These are phyloP conservation scores for Basidioascus undulatus DNA, from an alignment of 768 basidiomycete species.

Conservation along the genomic window DNA sequence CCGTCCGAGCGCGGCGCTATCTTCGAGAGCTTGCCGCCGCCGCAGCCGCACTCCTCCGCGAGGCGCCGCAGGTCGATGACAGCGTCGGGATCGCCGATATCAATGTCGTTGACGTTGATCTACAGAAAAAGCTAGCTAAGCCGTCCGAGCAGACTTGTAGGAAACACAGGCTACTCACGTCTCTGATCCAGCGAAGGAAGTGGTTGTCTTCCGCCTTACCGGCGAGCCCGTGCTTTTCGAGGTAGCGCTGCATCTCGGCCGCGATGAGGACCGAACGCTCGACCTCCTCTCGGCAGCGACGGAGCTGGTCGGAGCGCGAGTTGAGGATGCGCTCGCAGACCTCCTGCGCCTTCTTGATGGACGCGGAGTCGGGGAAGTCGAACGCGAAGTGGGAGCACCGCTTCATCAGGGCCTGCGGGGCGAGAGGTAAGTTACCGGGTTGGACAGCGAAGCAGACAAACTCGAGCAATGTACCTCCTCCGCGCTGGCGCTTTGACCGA, in stretches of 20 bases:
- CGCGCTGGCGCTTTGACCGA: constrained; percentile 46
- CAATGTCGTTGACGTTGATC: constrained; percentile 8
- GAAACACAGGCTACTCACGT: no score
- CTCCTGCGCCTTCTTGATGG: no score
- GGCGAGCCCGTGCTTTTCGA: constrained; percentile 28
- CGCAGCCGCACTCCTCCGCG: constrained; percentile 10
- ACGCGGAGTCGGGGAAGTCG: constrained; percentile 48
- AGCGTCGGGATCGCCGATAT: constrained; percentile 13
- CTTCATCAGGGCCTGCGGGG: constrained; percentile 59
- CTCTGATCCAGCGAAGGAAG: constrained; percentile 1
- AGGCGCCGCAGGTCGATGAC: constrained; percentile 10
- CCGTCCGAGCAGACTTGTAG: no score
- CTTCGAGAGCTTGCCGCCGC: constrained; percentile 4
- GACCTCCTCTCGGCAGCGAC: constrained; percentile 53
- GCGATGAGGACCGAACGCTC: constrained; percentile 38
- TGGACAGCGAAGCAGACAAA: not conserved
- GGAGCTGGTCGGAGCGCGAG: constrained; percentile 53
- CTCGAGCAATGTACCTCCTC: constrained; percentile 30
- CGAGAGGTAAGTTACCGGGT: not conserved
- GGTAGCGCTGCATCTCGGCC: constrained; percentile 30
- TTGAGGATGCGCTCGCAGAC: constrained; percentile 78
- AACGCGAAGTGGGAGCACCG: constrained; percentile 87
- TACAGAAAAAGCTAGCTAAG: constrained; percentile 11
- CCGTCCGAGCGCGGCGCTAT: constrained; percentile 20
- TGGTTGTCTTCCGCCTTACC: not conserved